A percentile compares a stretch with the other conserved stretches of the same genome.
Conservation (phyloP, 148 eudicot species). For the Selenicereus undatus region DNA sequence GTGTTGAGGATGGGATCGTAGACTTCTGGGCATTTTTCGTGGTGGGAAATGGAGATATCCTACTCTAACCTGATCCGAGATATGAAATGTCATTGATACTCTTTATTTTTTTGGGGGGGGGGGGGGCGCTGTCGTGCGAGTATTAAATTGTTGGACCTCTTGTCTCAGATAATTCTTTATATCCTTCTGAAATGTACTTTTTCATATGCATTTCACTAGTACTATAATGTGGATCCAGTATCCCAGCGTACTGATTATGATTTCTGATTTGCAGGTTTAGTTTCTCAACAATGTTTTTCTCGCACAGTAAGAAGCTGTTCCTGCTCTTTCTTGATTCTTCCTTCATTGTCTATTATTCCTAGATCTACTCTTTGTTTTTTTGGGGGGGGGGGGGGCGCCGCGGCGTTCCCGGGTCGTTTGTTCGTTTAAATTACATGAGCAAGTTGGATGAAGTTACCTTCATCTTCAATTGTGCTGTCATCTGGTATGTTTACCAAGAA, state of each 20-base stretch:
- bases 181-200: neutral
- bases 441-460: neutral
- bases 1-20: too few relatives aligned
- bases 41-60: neutral
- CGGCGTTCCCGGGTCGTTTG: neutral
- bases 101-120: neutral
- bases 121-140: neutral
- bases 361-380: neutral
- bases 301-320: conserved; percentile 67
- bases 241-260: neutral
- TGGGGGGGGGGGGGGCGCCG: neutral
- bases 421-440: neutral
- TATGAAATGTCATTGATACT: neutral
- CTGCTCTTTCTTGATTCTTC: conserved; percentile 13
- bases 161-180: neutral
- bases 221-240: neutral
- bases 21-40: neutral
- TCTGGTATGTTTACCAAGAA: neutral
- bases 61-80: neutral
- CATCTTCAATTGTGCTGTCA: neutral
- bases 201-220: neutral
- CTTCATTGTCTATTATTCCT: conserved; percentile 13
- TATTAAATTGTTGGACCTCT: neutral
- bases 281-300: conserved; percentile 88
- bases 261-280: conserved; percentile 76